A percentile compares a stretch with the other conserved stretches of the same genome.
Conservation (phyloP, 768 basidiomycete species). For the Trametes gibbosa region DNA sequence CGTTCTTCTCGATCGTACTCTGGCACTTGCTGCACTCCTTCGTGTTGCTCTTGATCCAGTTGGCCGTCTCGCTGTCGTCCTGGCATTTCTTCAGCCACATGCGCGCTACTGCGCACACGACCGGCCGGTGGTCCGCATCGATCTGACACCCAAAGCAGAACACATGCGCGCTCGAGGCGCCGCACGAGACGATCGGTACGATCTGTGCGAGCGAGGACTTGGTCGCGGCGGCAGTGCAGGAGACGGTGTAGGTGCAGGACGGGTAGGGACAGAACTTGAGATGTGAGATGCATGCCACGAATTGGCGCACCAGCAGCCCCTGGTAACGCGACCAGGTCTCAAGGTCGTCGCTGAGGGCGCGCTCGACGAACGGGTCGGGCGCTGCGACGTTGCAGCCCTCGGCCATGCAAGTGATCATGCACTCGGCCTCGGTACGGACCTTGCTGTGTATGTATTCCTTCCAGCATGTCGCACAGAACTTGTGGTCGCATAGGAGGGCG, state of each 20-base stretch:
- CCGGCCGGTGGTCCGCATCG: constrained; percentile 87
- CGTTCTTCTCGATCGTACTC: constrained; percentile 99
- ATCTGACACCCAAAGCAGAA: constrained; percentile 96
- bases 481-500: constrained; percentile 77
- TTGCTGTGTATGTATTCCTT: constrained; percentile 73
- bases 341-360: constrained; percentile 53
- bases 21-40: constrained; percentile 97
- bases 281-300: constrained; percentile 76
- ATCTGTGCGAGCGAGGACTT: constrained; percentile 70
- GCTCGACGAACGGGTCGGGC: constrained; percentile 59
- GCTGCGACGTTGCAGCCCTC: constrained; percentile 68
- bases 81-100: constrained; percentile 97
- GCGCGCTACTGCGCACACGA: constrained; percentile 83
- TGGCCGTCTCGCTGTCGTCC: constrained; percentile 97
- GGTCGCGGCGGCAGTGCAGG: constrained; percentile 78
- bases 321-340: constrained; percentile 70
- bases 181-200: constrained; percentile 89
- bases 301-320: constrained; percentile 86
- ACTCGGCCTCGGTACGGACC: constrained; percentile 79
- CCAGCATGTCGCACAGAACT: constrained; percentile 87
- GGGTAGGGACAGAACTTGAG: constrained; percentile 97
- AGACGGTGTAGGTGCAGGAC: constrained; percentile 90
- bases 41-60: constrained; percentile 99
- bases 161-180: constrained; percentile 60
- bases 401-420: constrained; percentile 74